phyloP scores from a whole-genome alignment of 495 filamentous ascomycete genomes.

The Glonium stellatum region DNA sequence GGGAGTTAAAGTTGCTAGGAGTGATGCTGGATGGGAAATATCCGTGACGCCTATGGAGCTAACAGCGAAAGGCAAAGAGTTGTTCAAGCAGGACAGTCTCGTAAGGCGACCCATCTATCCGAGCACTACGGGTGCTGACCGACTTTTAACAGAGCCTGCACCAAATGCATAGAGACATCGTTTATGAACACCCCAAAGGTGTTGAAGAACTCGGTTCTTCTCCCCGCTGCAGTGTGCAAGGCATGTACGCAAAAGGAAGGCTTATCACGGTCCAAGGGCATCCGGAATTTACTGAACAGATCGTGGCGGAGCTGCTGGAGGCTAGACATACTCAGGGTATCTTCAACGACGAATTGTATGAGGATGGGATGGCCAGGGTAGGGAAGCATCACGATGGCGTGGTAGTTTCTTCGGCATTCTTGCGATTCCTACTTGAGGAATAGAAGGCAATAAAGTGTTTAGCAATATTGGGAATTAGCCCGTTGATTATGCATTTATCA shows the following conservation, averaged over 20 bases:
- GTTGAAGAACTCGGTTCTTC: conserved; percentile 61
- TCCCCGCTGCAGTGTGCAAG: conserved; percentile 64
- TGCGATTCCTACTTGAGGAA: conserved; percentile 64
- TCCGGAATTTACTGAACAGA: conserved; percentile 76
- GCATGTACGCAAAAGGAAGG: conserved; percentile 61
- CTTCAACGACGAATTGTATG: conserved; percentile 55
- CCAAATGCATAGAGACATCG: conserved; percentile 86
- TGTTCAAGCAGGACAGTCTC: conserved; percentile 64
- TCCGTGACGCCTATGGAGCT: conserved; percentile 64
- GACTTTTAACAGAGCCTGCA: conserved; percentile 57
- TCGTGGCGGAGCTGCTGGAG: conserved; percentile 62
- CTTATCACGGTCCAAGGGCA: conserved; percentile 84
- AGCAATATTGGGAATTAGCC: too few species aligned
- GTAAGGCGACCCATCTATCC: conserved; percentile 41
- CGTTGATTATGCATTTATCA: too few species aligned
- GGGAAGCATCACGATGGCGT: conserved; percentile 67
- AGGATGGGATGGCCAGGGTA: conserved; percentile 61
- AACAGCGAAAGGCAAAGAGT: conserved; percentile 60
- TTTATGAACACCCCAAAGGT: conserved; percentile 55
- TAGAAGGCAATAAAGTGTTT: conserved; percentile 10
- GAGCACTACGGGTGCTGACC: conserved; percentile 9
- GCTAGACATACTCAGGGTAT: conserved; percentile 54
- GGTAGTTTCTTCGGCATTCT: conserved; percentile 57
- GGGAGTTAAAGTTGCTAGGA: conserved; percentile 59
- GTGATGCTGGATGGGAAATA: conserved; percentile 70